Evolutionary conservation across 1,139 yeast species (phyloP).

Genomic region (Geotrichum histeridarum): DNA sequence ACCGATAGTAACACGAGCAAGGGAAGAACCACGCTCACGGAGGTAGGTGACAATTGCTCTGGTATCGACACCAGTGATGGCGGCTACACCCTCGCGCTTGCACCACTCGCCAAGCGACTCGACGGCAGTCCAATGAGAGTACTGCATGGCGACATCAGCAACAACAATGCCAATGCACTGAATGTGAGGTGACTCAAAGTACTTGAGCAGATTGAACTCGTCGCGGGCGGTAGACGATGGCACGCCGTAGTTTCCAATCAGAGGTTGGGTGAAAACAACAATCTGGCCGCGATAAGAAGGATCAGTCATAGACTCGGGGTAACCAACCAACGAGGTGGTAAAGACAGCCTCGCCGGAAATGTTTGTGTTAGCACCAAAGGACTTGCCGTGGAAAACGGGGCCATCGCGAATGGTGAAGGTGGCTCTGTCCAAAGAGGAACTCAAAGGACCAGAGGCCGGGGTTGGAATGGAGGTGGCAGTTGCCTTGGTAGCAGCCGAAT

Average conservation of each 20-base stretch:
- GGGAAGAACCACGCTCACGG: constrained; percentile 92
- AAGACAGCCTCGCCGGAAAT: constrained; percentile 96
- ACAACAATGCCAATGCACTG: constrained; percentile 96
- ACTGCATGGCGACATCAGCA: constrained; percentile 88
- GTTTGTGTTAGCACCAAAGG: constrained; percentile 90
- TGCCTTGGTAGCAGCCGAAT: neutral
- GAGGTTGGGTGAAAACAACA: constrained; percentile 91
- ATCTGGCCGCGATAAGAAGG: constrained; percentile 96
- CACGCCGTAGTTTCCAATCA: constrained; percentile 96
- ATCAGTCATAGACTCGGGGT: constrained; percentile 98
- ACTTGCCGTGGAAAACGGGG: constrained; percentile 85
- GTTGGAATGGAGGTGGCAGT: constrained; percentile 22
- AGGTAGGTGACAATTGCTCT: constrained; percentile 86
- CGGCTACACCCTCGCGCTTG: constrained; percentile 92
- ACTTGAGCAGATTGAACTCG: constrained; percentile 75
- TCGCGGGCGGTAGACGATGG: constrained; percentile 80
- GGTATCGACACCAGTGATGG: constrained; percentile 94
- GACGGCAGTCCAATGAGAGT: constrained; percentile 98
- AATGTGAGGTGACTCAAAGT: constrained; percentile 83
- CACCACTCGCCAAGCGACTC: constrained; percentile 95
- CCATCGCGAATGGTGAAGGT: constrained; percentile 89
- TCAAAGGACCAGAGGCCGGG: constrained; percentile 19
- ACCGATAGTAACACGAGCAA: constrained; percentile 84
- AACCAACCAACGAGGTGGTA: constrained; percentile 94
- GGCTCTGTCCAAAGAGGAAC: constrained; percentile 59